Evolutionary conservation across 169 alveolate species (phyloP).

Genomic region (Neospora caninum): DNA sequence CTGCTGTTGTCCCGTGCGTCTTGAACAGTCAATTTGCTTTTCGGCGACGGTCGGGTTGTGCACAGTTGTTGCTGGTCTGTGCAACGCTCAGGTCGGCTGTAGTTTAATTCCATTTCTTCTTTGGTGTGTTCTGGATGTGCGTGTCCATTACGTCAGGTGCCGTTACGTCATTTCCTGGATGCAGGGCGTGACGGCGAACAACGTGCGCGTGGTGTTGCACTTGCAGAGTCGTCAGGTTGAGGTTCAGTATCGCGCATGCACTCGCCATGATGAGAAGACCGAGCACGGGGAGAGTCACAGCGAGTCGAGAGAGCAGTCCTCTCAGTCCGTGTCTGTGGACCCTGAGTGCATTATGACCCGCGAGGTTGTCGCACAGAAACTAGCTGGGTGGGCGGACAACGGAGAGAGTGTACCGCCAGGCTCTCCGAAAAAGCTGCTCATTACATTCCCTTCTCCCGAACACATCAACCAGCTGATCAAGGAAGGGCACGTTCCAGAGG

Average conservation of each 20-base stretch:
- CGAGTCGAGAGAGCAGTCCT: not conserved
- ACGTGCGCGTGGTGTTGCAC: not conserved
- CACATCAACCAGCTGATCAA: not conserved
- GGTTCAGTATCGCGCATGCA: not conserved
- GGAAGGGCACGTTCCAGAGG: not conserved
- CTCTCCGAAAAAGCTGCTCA: not conserved
- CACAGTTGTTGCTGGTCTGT: no score
- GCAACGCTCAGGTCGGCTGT: no score
- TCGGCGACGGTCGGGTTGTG: no score
- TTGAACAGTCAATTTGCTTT: no score
- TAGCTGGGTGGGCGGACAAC: constrained; percentile 14
- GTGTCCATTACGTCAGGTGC: not conserved
- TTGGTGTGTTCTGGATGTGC: not conserved
- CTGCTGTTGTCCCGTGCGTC: no score
- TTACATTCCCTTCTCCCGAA: not conserved
- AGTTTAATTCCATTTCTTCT: no score
- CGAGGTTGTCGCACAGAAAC: not conserved
- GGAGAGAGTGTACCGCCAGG: not conserved
- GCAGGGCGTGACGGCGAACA: not conserved
- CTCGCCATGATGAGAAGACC: constrained; percentile 14
- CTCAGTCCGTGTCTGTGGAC: not conserved
- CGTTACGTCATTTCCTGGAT: not conserved
- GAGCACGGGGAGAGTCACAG: not conserved
- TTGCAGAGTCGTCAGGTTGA: not conserved
- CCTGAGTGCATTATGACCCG: not conserved